Conservation (phyloP, 2,329 filamentous ascomycete species). For the Sporothrix pallida region DNA sequence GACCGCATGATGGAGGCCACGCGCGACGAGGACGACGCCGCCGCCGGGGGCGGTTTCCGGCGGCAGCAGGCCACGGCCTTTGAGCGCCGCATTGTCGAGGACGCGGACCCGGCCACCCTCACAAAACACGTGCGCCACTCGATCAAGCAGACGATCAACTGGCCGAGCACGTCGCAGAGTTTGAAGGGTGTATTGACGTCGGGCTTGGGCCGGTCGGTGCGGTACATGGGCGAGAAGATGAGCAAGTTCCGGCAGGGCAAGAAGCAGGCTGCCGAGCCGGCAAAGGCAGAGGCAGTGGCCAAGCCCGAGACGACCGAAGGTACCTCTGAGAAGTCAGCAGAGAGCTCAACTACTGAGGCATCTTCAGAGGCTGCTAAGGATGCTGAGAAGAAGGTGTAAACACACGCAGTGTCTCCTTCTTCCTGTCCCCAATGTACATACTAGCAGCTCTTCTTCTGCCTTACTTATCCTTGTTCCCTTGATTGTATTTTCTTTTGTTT, state of each 20-base stretch:
- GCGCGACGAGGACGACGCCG: slow-evolving; percentile 65
- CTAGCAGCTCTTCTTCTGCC: not conserved
- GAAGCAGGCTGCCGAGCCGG: not conserved
- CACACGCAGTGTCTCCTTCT: not conserved
- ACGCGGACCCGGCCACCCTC: slow-evolving; percentile 70
- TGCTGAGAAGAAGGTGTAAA: slow-evolving; percentile 13
- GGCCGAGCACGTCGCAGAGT: slow-evolving; percentile 89
- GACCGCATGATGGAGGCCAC: slow-evolving; percentile 80
- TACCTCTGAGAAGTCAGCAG: not conserved
- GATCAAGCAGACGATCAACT: slow-evolving; percentile 86
- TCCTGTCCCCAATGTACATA: not conserved
- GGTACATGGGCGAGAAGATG: slow-evolving; percentile 84
- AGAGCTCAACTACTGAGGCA: not conserved
- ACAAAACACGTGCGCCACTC: slow-evolving; percentile 72
- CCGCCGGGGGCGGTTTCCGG: slow-evolving; percentile 64
- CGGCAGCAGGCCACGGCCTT: slow-evolving; percentile 81
- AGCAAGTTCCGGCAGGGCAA: slow-evolving; percentile 62
- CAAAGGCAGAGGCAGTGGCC: not conserved
- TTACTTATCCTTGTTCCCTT: not conserved
- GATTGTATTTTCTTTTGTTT: not conserved
- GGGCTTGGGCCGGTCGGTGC: slow-evolving; percentile 70
- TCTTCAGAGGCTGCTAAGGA: not conserved
- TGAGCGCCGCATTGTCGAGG: slow-evolving; percentile 79
- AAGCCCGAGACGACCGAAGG: not conserved
- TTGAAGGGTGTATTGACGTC: slow-evolving; percentile 83